Percentiles rank a stretch among this genome's conserved stretches.
Evolutionary conservation across 2,329 filamentous ascomycete species (phyloP).

Genomic region (Trichoderma sp.): DNA sequence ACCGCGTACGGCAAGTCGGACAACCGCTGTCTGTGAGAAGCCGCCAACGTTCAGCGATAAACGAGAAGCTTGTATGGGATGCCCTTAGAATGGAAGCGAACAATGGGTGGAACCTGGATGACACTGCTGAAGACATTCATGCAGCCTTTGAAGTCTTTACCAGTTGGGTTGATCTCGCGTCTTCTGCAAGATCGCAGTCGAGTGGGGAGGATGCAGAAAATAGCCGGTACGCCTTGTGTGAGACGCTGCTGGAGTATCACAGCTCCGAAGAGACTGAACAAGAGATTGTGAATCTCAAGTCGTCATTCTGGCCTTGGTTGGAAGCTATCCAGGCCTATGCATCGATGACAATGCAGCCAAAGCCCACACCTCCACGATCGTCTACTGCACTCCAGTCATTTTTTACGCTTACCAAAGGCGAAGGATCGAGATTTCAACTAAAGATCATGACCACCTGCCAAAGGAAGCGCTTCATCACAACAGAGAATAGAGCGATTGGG

Average conservation of each 20-base stretch:
- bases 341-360: background rate
- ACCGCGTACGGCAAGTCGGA: slow-evolving; percentile 1
- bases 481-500: background rate
- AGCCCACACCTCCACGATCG: background rate
- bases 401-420: background rate
- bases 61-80: background rate
- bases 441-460: background rate
- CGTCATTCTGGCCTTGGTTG: background rate
- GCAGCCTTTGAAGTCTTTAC: background rate
- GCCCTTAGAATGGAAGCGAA: background rate
- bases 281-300: background rate
- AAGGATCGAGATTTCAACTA: background rate
- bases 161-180: background rate
- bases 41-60: background rate
- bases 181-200: background rate
- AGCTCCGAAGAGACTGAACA: background rate
- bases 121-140: background rate
- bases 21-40: background rate
- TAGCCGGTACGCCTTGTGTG: background rate
- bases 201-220: background rate
- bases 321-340: background rate
- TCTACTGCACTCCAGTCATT: background rate
- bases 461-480: background rate
- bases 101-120: background rate
- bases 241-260: background rate